phyloP scores from a whole-genome alignment of 2,329 filamentous ascomycete genomes.

The Calycina marina region DNA sequence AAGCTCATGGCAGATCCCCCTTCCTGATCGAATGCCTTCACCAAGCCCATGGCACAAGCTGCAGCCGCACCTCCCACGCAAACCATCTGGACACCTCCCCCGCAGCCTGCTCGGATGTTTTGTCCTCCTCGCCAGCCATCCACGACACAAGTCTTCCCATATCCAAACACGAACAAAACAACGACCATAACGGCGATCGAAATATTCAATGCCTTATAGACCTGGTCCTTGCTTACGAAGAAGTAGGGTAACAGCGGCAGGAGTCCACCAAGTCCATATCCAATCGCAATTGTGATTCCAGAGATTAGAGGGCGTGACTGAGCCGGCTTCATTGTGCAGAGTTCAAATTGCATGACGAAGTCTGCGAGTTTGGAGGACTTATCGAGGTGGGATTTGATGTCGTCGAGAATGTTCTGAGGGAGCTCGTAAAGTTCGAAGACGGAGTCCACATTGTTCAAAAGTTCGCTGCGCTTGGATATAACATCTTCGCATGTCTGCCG shows the following conservation, averaged over 20 bases:
- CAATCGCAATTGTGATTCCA: slow-evolving; percentile 38
- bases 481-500: slow-evolving; percentile 18
- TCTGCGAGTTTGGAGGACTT: slow-evolving; percentile 22
- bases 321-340: slow-evolving; percentile 19
- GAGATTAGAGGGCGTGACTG: slow-evolving; percentile 24
- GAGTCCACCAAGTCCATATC: slow-evolving; percentile 42
- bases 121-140: slow-evolving; percentile 23
- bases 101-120: slow-evolving; percentile 16
- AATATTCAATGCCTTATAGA: slow-evolving; percentile 36
- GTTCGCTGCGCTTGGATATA: slow-evolving; percentile 13
- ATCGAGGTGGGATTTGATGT: slow-evolving; percentile 23
- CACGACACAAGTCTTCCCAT: slow-evolving; percentile 43
- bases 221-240: slow-evolving; percentile 26
- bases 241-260: slow-evolving; percentile 42
- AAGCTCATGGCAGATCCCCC: too few relatives aligned
- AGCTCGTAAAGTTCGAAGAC: slow-evolving; percentile 23
- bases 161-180: slow-evolving; percentile 49
- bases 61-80: slow-evolving; percentile 26
- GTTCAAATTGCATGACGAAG: slow-evolving; percentile 27
- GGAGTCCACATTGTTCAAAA: slow-evolving; percentile 20
- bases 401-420: slow-evolving; percentile 17
- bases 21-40: slow-evolving; percentile 19
- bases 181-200: slow-evolving; percentile 46
- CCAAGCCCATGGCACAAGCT: slow-evolving; percentile 26
- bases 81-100: slow-evolving; percentile 27